Evolutionary conservation across 2,329 filamentous ascomycete genomes (phyloP).

Genomic region (Emergomyces orientalis): DNA sequence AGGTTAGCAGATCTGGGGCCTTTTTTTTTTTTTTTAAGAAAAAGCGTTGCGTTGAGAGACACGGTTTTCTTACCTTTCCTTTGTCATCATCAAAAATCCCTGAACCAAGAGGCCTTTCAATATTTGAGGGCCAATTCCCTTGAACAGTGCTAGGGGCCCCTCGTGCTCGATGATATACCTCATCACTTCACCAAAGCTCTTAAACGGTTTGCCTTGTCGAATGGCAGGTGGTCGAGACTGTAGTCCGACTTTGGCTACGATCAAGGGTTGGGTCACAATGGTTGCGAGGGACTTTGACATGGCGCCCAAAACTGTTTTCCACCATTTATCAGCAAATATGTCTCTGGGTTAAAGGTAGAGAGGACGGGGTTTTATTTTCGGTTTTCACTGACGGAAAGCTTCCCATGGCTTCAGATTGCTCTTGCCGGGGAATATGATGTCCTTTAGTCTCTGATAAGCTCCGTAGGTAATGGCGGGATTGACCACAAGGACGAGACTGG

Average conservation of each 20-base stretch:
- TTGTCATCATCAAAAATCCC: conserved; percentile 97
- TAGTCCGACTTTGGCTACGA: conserved; percentile 93
- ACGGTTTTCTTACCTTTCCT: conserved; percentile 61
- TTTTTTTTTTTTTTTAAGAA: not conserved
- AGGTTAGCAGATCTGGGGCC: conserved; percentile 5
- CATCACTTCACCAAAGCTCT: conserved; percentile 91
- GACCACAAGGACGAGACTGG: conserved; percentile 86
- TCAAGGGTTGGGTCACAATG: conserved; percentile 84
- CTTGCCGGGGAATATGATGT: conserved; percentile 67
- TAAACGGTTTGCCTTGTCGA: conserved; percentile 83
- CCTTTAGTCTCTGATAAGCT: conserved; percentile 82
- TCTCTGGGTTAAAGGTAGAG: not conserved
- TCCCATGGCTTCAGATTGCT: conserved; percentile 69
- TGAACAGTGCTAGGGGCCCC: conserved; percentile 76
- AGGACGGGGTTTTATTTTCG: too few species aligned
- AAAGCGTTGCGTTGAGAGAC: not conserved
- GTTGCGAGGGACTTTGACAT: conserved; percentile 90
- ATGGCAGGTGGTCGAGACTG: conserved; percentile 84
- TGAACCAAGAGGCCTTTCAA: conserved; percentile 89
- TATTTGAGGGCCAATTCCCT: conserved; percentile 91
- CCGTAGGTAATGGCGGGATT: conserved; percentile 98
- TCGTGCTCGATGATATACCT: conserved; percentile 84
- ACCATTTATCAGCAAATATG: conserved; percentile 13
- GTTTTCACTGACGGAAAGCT: conserved; percentile 66
- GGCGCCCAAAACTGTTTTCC: conserved; percentile 67